These are phyloP conservation scores for Lizonia empirigonia DNA, from an alignment of 2,329 filamentous ascomycete species.

Conservation along the genomic window DNA sequence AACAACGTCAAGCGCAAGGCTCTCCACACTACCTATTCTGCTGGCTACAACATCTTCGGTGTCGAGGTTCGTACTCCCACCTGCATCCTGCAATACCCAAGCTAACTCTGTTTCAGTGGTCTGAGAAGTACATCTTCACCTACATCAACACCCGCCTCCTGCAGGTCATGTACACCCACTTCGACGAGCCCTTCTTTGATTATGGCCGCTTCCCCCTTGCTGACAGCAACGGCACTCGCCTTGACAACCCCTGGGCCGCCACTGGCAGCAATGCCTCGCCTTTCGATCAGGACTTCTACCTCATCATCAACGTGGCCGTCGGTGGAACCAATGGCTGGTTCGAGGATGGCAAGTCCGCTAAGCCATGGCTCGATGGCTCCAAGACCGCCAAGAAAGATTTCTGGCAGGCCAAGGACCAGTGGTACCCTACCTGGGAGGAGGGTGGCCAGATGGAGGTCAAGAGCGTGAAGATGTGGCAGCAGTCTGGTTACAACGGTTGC, in stretches of 20 bases:
- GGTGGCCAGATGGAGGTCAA: conserved; percentile 69
- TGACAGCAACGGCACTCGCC: conserved; percentile 68
- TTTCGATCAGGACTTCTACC: conserved; percentile 77
- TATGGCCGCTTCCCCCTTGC: conserved; percentile 70
- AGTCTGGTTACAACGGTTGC: conserved; percentile 56
- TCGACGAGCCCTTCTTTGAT: conserved; percentile 69
- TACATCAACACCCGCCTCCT: conserved; percentile 81
- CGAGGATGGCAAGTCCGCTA: conserved; percentile 69
- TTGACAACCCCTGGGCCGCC: conserved; percentile 67
- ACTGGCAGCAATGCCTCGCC: conserved; percentile 68
- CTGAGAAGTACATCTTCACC: conserved; percentile 84
- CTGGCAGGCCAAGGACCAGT: conserved; percentile 69
- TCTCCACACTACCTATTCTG: conserved; percentile 74
- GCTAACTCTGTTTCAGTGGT: conserved; percentile 61
- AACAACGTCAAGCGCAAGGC: conserved; percentile 79
- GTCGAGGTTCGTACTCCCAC: conserved; percentile 59
- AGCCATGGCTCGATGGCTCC: conserved; percentile 79
- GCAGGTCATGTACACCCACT: conserved; percentile 79
- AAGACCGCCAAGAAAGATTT: conserved; percentile 74
- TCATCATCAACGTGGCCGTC: conserved; percentile 77
- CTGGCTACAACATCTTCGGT: conserved; percentile 75
- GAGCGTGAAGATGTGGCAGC: conserved; percentile 65
- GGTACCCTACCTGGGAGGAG: conserved; percentile 73
- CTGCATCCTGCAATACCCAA: neutral
- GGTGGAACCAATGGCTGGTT: conserved; percentile 86